Percentiles rank a stretch among this genome's conserved stretches.
These are phyloP conservation scores for Salix brachista DNA, from an alignment of 345 rosid species.

Conservation along the genomic window DNA sequence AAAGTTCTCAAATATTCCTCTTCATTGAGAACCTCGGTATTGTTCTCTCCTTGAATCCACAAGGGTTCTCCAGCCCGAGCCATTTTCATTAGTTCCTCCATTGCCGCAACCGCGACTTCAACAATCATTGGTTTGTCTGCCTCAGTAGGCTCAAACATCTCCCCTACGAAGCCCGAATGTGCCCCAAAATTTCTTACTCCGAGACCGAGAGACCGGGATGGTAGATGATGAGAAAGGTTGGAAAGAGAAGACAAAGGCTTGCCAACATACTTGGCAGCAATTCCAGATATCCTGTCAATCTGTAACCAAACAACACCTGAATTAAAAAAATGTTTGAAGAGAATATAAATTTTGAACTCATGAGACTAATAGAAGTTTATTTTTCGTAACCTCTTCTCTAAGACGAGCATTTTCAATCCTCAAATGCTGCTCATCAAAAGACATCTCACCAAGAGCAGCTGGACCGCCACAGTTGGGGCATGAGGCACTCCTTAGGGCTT, in stretches of 20 bases:
- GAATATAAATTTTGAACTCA: not conserved
- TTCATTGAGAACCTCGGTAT: conserved; percentile 53
- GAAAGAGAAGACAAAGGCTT: conserved; percentile 58
- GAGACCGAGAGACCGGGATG: conserved; percentile 51
- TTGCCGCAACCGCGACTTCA: conserved; percentile 89
- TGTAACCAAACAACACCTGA: conserved; percentile 13
- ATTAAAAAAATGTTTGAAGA: not conserved
- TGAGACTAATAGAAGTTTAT: not conserved
- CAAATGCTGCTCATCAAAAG: conserved; percentile 93
- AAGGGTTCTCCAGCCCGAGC: conserved; percentile 75
- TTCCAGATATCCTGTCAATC: conserved; percentile 80
- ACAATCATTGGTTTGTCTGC: conserved; percentile 87
- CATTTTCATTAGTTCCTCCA: conserved; percentile 89
- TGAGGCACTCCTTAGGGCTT: conserved; percentile 65
- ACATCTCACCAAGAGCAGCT: conserved; percentile 84
- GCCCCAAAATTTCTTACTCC: conserved; percentile 49
- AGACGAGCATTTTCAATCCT: conserved; percentile 86
- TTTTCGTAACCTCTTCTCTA: conserved; percentile 64
- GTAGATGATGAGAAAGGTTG: conserved; percentile 44
- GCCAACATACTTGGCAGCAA: conserved; percentile 79
- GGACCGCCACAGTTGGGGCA: conserved; percentile 92
- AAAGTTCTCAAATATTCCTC: conserved; percentile 77
- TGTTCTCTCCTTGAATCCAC: conserved; percentile 55
- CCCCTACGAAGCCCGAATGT: conserved; percentile 63
- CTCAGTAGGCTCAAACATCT: conserved; percentile 58